phyloP scores from a whole-genome alignment of 2,329 filamentous ascomycete species.

The Clarireedia monteithiana region DNA sequence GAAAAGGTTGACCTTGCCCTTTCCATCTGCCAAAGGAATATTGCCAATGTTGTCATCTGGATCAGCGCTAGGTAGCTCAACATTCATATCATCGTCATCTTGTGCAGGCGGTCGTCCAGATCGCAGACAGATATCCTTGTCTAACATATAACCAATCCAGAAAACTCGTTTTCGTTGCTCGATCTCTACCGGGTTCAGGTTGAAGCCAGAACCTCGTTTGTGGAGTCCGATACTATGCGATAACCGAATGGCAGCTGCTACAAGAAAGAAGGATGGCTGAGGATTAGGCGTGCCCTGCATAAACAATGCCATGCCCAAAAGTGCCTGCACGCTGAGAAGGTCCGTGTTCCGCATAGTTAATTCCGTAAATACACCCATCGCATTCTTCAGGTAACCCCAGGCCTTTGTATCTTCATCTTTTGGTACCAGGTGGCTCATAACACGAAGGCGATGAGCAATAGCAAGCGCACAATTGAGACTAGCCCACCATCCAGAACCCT shows the following conservation, averaged over 20 bases:
- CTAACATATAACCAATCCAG: conserved; percentile 68
- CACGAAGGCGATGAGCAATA: conserved; percentile 84
- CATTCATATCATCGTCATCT: conserved; percentile 85
- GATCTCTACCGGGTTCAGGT: conserved; percentile 85
- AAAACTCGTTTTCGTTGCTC: conserved; percentile 80
- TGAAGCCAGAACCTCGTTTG: conserved; percentile 87
- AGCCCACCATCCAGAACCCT: conserved; percentile 97
- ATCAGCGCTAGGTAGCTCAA: conserved; percentile 85
- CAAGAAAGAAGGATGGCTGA: conserved; percentile 84
- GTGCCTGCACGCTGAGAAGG: conserved; percentile 84
- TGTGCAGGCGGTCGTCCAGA: conserved; percentile 66
- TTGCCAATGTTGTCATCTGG: conserved; percentile 91
- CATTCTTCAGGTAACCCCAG: conserved; percentile 95
- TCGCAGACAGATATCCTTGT: conserved; percentile 66
- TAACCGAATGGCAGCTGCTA: conserved; percentile 82
- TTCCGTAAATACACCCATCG: conserved; percentile 86
- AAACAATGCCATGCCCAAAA: conserved; percentile 90
- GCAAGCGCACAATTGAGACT: conserved; percentile 89
- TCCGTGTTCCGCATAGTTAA: conserved; percentile 95
- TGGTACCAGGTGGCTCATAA: conserved; percentile 90
- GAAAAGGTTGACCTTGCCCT: conserved; percentile 92
- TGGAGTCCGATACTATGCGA: conserved; percentile 94
- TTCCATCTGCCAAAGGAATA: conserved; percentile 81
- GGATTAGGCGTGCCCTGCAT: conserved; percentile 95
- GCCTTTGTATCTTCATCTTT: conserved; percentile 90